Evolutionary conservation across 176 grass and related monocot species (phyloP), one percentile per base, ranked within the genome.

Genomic region (Musa troglodytarum): DNA sequence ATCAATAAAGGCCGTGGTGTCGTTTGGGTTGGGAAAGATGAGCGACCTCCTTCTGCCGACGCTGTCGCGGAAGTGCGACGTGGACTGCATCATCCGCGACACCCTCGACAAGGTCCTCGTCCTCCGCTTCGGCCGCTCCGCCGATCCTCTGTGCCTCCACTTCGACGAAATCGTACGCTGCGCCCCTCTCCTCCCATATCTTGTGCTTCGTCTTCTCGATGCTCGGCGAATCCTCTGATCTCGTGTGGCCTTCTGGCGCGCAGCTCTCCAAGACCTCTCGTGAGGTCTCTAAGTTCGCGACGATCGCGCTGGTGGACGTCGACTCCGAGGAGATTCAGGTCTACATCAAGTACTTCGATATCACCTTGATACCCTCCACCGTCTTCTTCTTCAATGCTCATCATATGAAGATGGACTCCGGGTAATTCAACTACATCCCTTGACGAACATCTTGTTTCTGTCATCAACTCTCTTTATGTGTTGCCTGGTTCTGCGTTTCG

Each of bases 381-480:
- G 83, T 97, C 67, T 97, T 97, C 69, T 97, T 97, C 87, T 97
- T 92, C 81, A 97, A 97, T 73, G 90, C 93, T 65, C 89, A 92
- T 78, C 93, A 97, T 78, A 97, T 97, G 87, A 97, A 97, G 75
- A 90, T 92, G 85, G 93, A 97, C 83, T 92, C 93, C 21, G 87
- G 90, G 93, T 90, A 83, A 72, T 52, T 19, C 43, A 66, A 65
- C 20, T 21, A 21, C 73, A 0, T 70, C 19, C 25, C 52, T 53
- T 49, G 10, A 62, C 13, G 68, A 26, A 72, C 12, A 20, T 69
- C 28, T 51, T 13, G n/a, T 52, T 57, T 57, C 29, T 49, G 1
- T n/a, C 13, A 56, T 58, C 17, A 54, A 16, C 57, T 56, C 9
- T 26, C 25, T 66, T 12, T 52, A 14, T 20, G n/a, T 9, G 0